Evolutionary conservation across 345 rosid species (phyloP).

Genomic region (Cardamine resedifolia): DNA sequence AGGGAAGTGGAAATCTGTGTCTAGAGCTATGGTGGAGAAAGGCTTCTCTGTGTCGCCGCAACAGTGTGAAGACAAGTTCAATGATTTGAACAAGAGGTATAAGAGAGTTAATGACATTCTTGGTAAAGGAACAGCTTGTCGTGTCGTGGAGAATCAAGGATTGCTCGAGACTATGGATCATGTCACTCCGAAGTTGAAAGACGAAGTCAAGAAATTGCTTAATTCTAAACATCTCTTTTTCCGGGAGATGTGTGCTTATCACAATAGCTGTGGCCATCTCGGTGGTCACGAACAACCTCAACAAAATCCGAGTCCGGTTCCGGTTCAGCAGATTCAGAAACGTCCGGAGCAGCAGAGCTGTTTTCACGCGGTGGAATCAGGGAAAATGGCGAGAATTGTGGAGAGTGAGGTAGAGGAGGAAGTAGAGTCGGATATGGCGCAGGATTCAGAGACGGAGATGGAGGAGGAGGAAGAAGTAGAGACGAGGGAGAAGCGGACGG

Average conservation of each 20-base stretch:
- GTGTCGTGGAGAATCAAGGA: slow-evolving; percentile 86
- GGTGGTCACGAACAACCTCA: slow-evolving; percentile 23
- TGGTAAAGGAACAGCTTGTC: slow-evolving; percentile 88
- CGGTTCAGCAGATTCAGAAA: slow-evolving; percentile 21
- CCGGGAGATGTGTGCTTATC: slow-evolving; percentile 97
- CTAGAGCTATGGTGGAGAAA: slow-evolving; percentile 94
- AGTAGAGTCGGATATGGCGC: slow-evolving; percentile 41
- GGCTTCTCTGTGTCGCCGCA: slow-evolving; percentile 97
- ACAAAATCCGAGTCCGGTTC: slow-evolving; percentile 31
- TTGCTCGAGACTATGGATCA: slow-evolving; percentile 83
- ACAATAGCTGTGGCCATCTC: slow-evolving; percentile 74
- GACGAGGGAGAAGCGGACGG: slow-evolving; percentile 41
- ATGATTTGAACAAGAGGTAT: slow-evolving; percentile 94
- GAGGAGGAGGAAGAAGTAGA: slow-evolving; percentile 50
- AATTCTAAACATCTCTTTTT: slow-evolving; percentile 94
- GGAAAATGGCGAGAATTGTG: slow-evolving; percentile 43
- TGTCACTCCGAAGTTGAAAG: slow-evolving; percentile 68
- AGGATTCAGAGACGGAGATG: slow-evolving; percentile 53
- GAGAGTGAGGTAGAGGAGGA: slow-evolving; percentile 51
- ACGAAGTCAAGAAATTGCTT: slow-evolving; percentile 76
- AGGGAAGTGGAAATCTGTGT: slow-evolving; percentile 98
- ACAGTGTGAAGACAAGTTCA: slow-evolving; percentile 96
- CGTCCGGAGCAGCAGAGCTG: slow-evolving; percentile 52
- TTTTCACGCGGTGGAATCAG: slow-evolving; percentile 47
- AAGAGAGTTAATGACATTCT: slow-evolving; percentile 95